Conservation (phyloP, 2,329 filamentous ascomycete species). For the Gnomoniopsis sp. region DNA sequence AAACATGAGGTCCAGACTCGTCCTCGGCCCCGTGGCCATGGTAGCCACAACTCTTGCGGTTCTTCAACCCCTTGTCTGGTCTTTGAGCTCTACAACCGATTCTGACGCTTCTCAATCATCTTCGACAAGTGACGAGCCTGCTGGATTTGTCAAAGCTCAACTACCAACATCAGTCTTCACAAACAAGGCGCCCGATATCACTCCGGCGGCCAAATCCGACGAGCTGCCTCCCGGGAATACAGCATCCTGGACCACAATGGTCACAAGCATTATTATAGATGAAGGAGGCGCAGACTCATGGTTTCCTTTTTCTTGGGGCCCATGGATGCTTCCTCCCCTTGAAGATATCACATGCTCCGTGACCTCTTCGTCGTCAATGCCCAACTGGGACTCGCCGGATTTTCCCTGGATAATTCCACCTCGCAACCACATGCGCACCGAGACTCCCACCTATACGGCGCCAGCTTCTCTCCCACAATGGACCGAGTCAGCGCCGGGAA, state of each 20-base stretch:
- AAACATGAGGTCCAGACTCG: not conserved
- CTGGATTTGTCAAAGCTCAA: not conserved
- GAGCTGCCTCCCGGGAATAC: not conserved
- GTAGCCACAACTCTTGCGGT: constrained; percentile 31
- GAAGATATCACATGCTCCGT: not conserved
- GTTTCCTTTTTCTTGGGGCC: not conserved
- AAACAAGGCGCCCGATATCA: not conserved
- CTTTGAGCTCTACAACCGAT: not conserved
- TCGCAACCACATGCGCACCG: not conserved
- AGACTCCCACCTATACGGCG: not conserved
- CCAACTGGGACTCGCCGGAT: not conserved
- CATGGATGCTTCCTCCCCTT: not conserved
- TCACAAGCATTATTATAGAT: not conserved
- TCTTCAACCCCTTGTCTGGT: constrained; percentile 22
- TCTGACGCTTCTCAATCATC: not conserved
- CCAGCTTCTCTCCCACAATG: too few relatives aligned
- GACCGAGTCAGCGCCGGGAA: too few relatives aligned
- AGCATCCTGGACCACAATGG: not conserved
- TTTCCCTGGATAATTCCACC: not conserved
- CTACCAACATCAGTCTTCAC: not conserved
- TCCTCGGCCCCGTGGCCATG: constrained; percentile 29
- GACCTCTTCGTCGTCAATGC: not conserved
- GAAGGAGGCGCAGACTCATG: not conserved
- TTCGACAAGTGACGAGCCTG: not conserved
- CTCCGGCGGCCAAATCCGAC: not conserved